A percentile compares a stretch with the other conserved stretches of the same genome.
These are phyloP conservation scores for Chlamydomonas sp. DNA, from an alignment of 139 green algal species.

Conservation along the genomic window DNA sequence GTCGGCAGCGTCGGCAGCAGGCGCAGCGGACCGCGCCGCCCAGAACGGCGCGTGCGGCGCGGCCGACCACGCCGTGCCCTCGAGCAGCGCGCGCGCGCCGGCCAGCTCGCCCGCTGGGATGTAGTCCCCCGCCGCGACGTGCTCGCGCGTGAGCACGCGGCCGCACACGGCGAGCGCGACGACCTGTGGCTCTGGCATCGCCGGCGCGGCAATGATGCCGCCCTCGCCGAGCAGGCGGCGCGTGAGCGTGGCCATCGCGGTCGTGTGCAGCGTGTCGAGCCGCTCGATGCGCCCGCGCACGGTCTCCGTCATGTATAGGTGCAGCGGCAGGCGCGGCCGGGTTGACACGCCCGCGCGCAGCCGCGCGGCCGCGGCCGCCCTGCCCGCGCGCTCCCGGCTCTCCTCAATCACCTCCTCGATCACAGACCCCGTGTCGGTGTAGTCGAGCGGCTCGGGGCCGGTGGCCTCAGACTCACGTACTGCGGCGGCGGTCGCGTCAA, in stretches of 20 bases:
- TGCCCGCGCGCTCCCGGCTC: conserved; percentile 3
- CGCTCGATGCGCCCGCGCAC: conserved; percentile 17
- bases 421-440: conserved; percentile 19
- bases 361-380: not conserved
- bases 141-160: conserved; percentile 17
- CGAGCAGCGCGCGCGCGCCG: conserved; percentile 10
- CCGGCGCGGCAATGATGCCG: not conserved
- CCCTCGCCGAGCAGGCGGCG: not conserved
- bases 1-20: no score
- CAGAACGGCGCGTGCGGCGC: conserved; percentile 11
- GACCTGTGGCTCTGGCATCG: conserved; percentile 21
- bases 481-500: conserved; percentile 4
- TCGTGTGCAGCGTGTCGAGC: conserved; percentile 17
- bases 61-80: conserved; percentile 17
- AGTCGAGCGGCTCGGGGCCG: not conserved
- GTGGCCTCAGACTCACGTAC: conserved; percentile 3
- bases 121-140: conserved; percentile 21
- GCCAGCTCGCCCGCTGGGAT: conserved; percentile 23
- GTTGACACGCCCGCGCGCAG: not conserved
- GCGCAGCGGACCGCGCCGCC: not conserved
- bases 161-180: conserved; percentile 21
- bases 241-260: conserved; percentile 19
- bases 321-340: conserved; percentile 25
- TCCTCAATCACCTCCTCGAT: conserved; percentile 21
- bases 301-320: conserved; percentile 30